These are phyloP conservation scores for Cinnamomum chago DNA, from an alignment of 164 flowering plant species.

Conservation along the genomic window DNA sequence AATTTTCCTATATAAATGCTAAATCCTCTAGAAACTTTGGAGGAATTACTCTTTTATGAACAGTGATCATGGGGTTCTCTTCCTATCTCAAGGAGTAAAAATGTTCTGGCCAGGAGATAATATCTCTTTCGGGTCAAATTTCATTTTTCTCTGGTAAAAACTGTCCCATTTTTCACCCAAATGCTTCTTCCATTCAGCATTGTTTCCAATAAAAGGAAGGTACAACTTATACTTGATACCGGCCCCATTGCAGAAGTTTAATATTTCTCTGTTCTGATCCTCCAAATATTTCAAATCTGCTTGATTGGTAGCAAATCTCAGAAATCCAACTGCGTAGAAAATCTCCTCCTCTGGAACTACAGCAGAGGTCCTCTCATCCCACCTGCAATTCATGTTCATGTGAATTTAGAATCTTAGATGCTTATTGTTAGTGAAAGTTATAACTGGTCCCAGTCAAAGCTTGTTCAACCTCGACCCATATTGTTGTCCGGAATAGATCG, in stretches of 20 bases:
- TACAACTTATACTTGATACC: conserved; percentile 60
- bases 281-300: conserved; percentile 36
- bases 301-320: conserved; percentile 35
- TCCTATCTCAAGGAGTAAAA: conserved; percentile 23
- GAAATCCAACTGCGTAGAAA: conserved; percentile 68
- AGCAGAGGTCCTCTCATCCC: conserved; percentile 73
- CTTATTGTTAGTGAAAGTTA: too few species aligned
- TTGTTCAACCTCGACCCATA: too few species aligned
- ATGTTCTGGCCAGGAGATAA: conserved; percentile 77
- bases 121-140: conserved; percentile 69
- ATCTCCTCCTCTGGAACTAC: conserved; percentile 70
- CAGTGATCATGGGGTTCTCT: too few species aligned
- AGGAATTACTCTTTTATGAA: too few species aligned
- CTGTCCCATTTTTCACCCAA: conserved; percentile 70
- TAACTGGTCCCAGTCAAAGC: too few species aligned
- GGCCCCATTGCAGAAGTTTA: conserved; percentile 42
- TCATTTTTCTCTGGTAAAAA: conserved; percentile 43
- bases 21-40: too few species aligned
- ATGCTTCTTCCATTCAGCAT: conserved; percentile 61
- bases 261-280: conserved; percentile 44
- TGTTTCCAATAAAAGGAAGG: conserved; percentile 48
- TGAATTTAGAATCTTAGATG: neutral
- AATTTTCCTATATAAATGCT: too few species aligned
- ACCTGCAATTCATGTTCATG: conserved; percentile 40
- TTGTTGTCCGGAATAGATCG: too few species aligned